phyloP scores from a whole-genome alignment of 345 rosid genomes.

The Heritiera littoralis region DNA sequence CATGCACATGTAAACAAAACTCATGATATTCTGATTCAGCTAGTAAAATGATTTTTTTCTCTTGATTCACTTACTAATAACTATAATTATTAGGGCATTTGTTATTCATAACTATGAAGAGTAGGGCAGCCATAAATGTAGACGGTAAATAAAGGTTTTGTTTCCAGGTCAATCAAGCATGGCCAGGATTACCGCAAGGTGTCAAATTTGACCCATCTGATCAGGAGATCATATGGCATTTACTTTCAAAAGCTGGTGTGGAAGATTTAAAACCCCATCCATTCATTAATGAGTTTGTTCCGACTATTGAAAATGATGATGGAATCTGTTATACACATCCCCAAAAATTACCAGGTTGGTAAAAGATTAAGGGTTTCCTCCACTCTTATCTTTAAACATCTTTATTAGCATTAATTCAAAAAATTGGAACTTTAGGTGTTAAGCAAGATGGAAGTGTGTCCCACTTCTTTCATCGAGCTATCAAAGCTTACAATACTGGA shows the following conservation, averaged over 20 bases:
- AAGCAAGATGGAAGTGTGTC: slow-evolving; percentile 74
- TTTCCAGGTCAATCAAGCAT: slow-evolving; percentile 66
- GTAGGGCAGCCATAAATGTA: background rate
- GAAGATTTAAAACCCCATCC: slow-evolving; percentile 62
- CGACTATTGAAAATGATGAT: slow-evolving; percentile 73
- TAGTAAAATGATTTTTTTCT: background rate
- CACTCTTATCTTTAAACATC: background rate
- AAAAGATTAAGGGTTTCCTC: slow-evolving; percentile 13
- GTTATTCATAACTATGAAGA: slow-evolving; percentile 10
- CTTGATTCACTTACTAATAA: background rate
- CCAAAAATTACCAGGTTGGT: slow-evolving; percentile 79
- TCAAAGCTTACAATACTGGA: slow-evolving; percentile 89
- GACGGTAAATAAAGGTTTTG: slow-evolving; percentile 1
- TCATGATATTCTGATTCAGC: background rate
- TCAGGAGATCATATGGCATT: slow-evolving; percentile 87
- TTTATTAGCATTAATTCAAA: slow-evolving; percentile 11
- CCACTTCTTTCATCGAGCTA: slow-evolving; percentile 84
- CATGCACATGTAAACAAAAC: background rate
- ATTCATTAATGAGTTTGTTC: slow-evolving; percentile 79
- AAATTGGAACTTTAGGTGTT: slow-evolving; percentile 49
- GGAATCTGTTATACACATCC: slow-evolving; percentile 99
- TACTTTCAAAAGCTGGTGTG: slow-evolving; percentile 63
- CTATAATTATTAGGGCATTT: background rate
- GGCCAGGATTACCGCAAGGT: slow-evolving; percentile 96
- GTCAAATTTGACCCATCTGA: slow-evolving; percentile 97